Evolutionary conservation across 495 filamentous ascomycete species (phyloP).

Genomic region (Neurospora sp.): DNA sequence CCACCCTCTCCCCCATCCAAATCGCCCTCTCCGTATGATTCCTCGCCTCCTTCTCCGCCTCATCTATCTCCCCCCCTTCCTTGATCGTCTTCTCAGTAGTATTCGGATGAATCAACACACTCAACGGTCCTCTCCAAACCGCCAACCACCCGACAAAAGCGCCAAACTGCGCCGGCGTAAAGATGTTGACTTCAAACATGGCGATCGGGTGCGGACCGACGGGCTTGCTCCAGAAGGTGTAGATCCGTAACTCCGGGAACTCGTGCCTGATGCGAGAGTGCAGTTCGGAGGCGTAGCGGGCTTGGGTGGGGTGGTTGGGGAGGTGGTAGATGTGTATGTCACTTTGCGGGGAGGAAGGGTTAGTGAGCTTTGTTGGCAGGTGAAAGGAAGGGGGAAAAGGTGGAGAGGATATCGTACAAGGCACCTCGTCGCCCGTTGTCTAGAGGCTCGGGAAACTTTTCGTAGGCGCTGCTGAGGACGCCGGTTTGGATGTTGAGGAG

Average conservation of each 20-base stretch:
- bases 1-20: slow-evolving; percentile 71
- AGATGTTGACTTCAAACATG: slow-evolving; percentile 90
- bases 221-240: slow-evolving; percentile 64
- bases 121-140: slow-evolving; percentile 73
- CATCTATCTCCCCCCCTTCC: slow-evolving; percentile 6
- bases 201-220: slow-evolving; percentile 74
- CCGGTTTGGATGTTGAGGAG: slow-evolving; percentile 49
- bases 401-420: slow-evolving; percentile 28
- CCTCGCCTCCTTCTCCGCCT: slow-evolving; percentile 38
- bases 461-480: slow-evolving; percentile 52
- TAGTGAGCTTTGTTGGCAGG: background rate
- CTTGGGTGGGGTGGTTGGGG: slow-evolving; percentile 53
- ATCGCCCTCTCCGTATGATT: slow-evolving; percentile 71
- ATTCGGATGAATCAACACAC: slow-evolving; percentile 74
- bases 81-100: slow-evolving; percentile 32
- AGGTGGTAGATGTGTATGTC: slow-evolving; percentile 80
- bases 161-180: slow-evolving; percentile 78
- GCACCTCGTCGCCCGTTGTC: slow-evolving; percentile 49
- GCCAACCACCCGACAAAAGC: slow-evolving; percentile 81
- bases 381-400: too few species aligned
- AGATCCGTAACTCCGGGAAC: slow-evolving; percentile 83
- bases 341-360: slow-evolving; percentile 2
- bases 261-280: slow-evolving; percentile 72
- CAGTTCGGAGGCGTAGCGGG: slow-evolving; percentile 56
- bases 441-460: slow-evolving; percentile 53